These are phyloP conservation scores for Termitomyces sp. DNA, from an alignment of 768 basidiomycete species.

Conservation along the genomic window DNA sequence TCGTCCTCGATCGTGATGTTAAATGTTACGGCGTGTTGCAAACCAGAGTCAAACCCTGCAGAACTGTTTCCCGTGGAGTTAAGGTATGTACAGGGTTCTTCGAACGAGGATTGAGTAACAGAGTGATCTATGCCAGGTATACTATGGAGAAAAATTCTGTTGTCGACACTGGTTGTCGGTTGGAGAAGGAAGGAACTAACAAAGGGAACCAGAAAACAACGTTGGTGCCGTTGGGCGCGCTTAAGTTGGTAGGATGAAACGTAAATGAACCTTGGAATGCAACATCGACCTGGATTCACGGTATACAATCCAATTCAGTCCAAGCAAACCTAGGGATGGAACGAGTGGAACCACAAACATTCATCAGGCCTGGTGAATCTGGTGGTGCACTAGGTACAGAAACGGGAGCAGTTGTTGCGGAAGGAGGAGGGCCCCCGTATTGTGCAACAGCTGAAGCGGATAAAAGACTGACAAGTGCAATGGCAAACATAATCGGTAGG, in stretches of 20 bases:
- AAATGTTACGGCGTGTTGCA: constrained; percentile 36
- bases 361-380: constrained; percentile 30
- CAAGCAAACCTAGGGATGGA: not conserved
- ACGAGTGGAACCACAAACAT: constrained; percentile 24
- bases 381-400: constrained; percentile 39
- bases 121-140: constrained; percentile 38
- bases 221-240: constrained; percentile 44
- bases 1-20: constrained; percentile 47
- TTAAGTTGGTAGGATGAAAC: constrained; percentile 45
- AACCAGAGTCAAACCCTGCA: constrained; percentile 55
- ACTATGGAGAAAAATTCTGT: constrained; percentile 26
- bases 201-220: constrained; percentile 54
- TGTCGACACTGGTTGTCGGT: constrained; percentile 4
- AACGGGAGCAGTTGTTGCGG: constrained; percentile 23
- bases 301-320: constrained; percentile 8
- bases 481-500: constrained; percentile 24
- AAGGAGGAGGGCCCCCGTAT: constrained; percentile 22
- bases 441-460: constrained; percentile 39
- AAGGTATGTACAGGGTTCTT: constrained; percentile 48
- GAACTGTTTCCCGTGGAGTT: constrained; percentile 31
- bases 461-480: constrained; percentile 25
- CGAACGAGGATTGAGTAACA: constrained; percentile 57
- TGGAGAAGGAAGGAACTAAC: constrained; percentile 24
- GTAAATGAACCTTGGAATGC: constrained; percentile 32
- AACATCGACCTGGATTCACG: constrained; percentile 39